Percentiles rank a stretch among this genome's conserved stretches.
phyloP scores from a whole-genome alignment of 192 early-diverging fungal species.

The Umbelopsis vinacea region DNA sequence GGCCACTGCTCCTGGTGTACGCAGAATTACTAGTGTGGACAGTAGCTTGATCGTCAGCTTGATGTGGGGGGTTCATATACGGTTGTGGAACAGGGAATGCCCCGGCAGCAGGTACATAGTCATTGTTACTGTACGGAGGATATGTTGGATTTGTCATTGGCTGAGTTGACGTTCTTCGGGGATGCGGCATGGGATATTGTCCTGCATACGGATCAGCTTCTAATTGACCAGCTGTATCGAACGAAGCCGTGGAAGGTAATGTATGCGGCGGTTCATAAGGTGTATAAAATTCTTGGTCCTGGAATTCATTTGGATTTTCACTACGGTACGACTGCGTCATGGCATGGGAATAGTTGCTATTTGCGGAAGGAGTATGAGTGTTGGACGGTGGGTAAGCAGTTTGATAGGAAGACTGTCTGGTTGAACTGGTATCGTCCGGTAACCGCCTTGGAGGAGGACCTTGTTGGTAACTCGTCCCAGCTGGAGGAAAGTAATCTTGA shows the following conservation, averaged over 20 bases:
- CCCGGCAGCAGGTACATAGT: background rate
- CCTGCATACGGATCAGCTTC: conserved; percentile 35
- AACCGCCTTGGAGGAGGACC: background rate
- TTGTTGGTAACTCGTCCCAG: background rate
- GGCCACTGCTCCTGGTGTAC: background rate
- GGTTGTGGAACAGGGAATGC: conserved; percentile 1
- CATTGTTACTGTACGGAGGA: background rate
- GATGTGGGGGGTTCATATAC: background rate
- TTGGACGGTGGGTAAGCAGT: background rate
- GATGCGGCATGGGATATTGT: conserved; percentile 35
- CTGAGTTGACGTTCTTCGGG: background rate
- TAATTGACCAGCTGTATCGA: background rate
- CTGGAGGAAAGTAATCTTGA: conserved; percentile 10
- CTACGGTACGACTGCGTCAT: background rate
- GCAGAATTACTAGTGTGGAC: background rate
- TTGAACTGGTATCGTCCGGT: background rate
- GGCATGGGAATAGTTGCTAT: background rate
- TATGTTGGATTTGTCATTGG: background rate
- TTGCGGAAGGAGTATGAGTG: background rate
- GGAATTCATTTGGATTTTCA: background rate
- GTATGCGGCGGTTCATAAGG: background rate
- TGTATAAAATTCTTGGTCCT: background rate
- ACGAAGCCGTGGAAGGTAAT: background rate
- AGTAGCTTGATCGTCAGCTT: conserved; percentile 5
- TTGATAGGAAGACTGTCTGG: background rate